A percentile compares a stretch with the other conserved stretches of the same genome.
These are phyloP conservation scores for Phytophthora boehmeriae DNA, from an alignment of 352 stramenopile species.

Conservation along the genomic window DNA sequence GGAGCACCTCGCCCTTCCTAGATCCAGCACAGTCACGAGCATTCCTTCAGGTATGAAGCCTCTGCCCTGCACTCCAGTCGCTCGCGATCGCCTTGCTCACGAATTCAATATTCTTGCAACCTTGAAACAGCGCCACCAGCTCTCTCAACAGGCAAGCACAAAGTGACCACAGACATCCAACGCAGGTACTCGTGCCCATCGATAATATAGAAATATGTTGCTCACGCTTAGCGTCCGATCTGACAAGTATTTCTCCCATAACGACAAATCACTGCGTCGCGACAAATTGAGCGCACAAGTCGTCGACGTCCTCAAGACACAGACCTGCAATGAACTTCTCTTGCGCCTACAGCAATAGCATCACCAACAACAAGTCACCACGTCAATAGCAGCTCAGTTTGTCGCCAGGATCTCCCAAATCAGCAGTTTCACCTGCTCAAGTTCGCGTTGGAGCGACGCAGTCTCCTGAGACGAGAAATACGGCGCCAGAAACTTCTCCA, in stretches of 20 bases:
- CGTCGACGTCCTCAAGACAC: conserved; percentile 71
- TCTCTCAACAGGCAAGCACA: conserved; percentile 32
- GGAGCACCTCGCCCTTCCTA: conserved; percentile 82
- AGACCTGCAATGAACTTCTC: conserved; percentile 60
- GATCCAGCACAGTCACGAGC: conserved; percentile 47
- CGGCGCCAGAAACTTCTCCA: conserved; percentile 67
- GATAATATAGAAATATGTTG: conserved; percentile 23
- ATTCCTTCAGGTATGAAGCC: conserved; percentile 56
- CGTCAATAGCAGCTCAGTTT: conserved; percentile 3
- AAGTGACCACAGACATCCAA: conserved; percentile 11
- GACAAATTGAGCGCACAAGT: conserved; percentile 75
- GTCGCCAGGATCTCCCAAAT: background rate
- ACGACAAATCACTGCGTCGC: conserved; percentile 20
- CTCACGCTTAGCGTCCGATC: conserved; percentile 6
- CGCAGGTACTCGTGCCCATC: background rate
- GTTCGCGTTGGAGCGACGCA: conserved; percentile 60
- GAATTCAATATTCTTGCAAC: background rate
- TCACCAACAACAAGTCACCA: conserved; percentile 4
- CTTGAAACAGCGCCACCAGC: conserved; percentile 39
- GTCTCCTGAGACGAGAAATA: conserved; percentile 70
- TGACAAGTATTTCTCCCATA: background rate
- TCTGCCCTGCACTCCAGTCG: background rate
- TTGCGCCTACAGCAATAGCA: conserved; percentile 38
- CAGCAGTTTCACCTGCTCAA: conserved; percentile 54
- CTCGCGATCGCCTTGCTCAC: background rate